Conservation (phyloP, 139 green algal genomes). For the Desmodesmus armatus region DNA sequence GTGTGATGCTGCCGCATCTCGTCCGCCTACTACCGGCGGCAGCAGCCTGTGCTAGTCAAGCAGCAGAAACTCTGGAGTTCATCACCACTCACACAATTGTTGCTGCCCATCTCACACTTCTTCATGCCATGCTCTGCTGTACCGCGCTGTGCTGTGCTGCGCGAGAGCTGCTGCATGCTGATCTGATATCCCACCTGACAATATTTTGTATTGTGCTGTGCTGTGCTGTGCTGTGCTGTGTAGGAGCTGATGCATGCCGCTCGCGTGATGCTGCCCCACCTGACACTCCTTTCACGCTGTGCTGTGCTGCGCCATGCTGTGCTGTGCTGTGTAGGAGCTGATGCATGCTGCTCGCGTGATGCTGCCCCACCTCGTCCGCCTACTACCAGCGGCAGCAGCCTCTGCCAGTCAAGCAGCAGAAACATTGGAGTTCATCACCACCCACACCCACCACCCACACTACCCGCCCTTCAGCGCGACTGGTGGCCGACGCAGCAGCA, state of each 20-base stretch:
- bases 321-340: neutral
- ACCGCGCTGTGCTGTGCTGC: neutral
- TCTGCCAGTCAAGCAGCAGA: neutral
- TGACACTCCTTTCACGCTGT: neutral
- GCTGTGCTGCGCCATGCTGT: neutral
- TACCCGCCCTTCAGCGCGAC: too few relatives aligned
- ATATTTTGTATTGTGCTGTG: neutral
- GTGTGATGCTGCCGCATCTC: too few relatives aligned
- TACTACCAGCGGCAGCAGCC: conserved; percentile 10
- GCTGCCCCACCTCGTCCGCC: conserved; percentile 22
- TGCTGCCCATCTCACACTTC: too few relatives aligned
- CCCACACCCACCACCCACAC: too few relatives aligned
- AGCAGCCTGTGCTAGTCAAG: too few relatives aligned
- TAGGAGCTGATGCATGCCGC: neutral
- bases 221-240: neutral
- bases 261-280: neutral
- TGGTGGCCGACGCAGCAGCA: too few relatives aligned
- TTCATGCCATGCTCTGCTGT: too few relatives aligned
- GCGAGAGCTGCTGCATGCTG: neutral
- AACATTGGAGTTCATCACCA: neutral
- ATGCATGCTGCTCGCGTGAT: neutral
- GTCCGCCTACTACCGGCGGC: too few relatives aligned
- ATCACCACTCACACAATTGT: too few relatives aligned
- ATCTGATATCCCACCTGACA: neutral
- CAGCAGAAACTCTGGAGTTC: too few relatives aligned